Percentiles rank a stretch among this genome's conserved stretches.
phyloP scores from a whole-genome alignment of 2,329 filamentous ascomycete genomes.

The Zopfia rhizophila region DNA sequence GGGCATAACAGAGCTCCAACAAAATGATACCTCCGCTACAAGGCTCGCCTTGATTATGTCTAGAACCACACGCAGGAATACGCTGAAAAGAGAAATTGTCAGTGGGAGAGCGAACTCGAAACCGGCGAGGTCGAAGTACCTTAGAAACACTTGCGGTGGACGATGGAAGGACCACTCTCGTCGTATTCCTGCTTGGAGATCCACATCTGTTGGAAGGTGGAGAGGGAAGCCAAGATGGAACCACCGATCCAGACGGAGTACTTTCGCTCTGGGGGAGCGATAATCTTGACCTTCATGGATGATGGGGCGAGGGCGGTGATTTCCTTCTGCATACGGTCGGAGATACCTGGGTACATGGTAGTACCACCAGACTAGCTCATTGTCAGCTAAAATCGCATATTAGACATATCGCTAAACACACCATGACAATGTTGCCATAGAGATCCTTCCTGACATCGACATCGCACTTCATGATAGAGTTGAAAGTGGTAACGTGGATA shows the following conservation, averaged over 20 bases:
- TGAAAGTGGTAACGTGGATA: slow-evolving; percentile 99
- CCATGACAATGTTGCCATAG: slow-evolving; percentile 99
- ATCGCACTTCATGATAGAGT: slow-evolving; percentile 99
- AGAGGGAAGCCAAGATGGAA: slow-evolving; percentile 99
- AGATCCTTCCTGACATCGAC: slow-evolving; percentile 99
- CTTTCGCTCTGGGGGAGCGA: slow-evolving; percentile 99
- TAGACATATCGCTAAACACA: slow-evolving; percentile 70
- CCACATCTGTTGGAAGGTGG: slow-evolving; percentile 99
- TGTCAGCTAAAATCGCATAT: slow-evolving; percentile 45
- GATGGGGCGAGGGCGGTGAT: slow-evolving; percentile 99
- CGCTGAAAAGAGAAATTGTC: slow-evolving; percentile 38
- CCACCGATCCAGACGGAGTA: slow-evolving; percentile 99
- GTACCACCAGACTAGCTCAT: slow-evolving; percentile 91
- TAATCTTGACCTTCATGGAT: slow-evolving; percentile 99
- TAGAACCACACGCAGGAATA: slow-evolving; percentile 46
- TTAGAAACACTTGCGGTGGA: slow-evolving; percentile 99
- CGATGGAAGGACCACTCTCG: slow-evolving; percentile 98
- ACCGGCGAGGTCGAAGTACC: slow-evolving; percentile 58
- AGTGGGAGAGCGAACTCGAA: slow-evolving; percentile 27
- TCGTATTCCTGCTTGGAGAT: slow-evolving; percentile 99
- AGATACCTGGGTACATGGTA: slow-evolving; percentile 99
- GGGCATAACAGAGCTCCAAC: slow-evolving; percentile 49
- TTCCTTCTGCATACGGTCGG: slow-evolving; percentile 99
- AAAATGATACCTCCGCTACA: slow-evolving; percentile 47
- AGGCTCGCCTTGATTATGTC: slow-evolving; percentile 49